Evolutionary conservation across 495 filamentous ascomycete species (phyloP).

Genomic region (Beverwykella pulmonaria): DNA sequence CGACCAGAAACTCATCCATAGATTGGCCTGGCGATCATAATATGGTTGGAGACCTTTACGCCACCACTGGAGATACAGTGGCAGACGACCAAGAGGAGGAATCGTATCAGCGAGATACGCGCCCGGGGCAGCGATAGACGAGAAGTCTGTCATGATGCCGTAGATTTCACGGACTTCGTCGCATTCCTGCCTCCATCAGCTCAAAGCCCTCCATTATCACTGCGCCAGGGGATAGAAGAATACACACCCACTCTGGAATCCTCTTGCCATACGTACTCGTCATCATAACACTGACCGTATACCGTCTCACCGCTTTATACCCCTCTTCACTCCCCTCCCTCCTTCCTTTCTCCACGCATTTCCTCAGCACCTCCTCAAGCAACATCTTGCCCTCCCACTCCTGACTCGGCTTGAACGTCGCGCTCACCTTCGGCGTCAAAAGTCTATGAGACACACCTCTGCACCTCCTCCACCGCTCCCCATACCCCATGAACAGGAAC

Average conservation of each 20-base stretch:
- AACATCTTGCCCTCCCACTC: constrained; percentile 33
- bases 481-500: constrained; percentile 36
- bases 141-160: constrained; percentile 37
- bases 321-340: constrained; percentile 12
- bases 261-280: constrained; percentile 39
- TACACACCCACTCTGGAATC: constrained; percentile 34
- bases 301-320: constrained; percentile 34
- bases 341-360: neutral
- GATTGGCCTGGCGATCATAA: constrained; percentile 28
- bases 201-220: neutral
- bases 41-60: constrained; percentile 18
- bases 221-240: no score
- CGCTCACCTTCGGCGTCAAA: constrained; percentile 28
- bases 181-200: constrained; percentile 19
- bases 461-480: constrained; percentile 27
- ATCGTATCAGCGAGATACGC: constrained; percentile 32
- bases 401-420: constrained; percentile 34
- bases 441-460: constrained; percentile 29
- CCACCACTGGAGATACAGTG: constrained; percentile 33
- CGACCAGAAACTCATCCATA: constrained; percentile 28
- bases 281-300: constrained; percentile 38
- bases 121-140: constrained; percentile 23
- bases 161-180: constrained; percentile 33
- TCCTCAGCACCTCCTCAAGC: constrained; percentile 32
- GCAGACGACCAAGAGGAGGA: constrained; percentile 19